Evolutionary conservation across 176 grass and related monocot species (phyloP).

Genomic region (Otatea glauca): DNA sequence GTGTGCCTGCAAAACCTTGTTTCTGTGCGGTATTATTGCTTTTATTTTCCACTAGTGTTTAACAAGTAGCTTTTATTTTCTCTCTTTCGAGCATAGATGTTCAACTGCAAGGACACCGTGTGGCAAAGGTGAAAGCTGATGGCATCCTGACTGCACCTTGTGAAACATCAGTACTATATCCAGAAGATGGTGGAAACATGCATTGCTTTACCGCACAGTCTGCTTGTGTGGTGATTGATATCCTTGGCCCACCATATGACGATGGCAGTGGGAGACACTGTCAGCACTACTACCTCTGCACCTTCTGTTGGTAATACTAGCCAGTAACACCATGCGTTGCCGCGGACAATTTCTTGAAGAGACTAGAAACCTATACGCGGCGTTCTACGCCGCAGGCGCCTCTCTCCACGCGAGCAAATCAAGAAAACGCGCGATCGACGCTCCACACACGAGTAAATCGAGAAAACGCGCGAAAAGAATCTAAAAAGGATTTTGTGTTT

Average conservation of each 20-base stretch:
- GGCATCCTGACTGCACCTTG: constrained; percentile 59
- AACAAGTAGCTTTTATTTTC: constrained; percentile 18
- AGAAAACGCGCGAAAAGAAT: too few relatives aligned
- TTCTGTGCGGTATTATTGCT: neutral
- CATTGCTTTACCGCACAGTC: constrained; percentile 69
- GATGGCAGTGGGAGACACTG: constrained; percentile 59
- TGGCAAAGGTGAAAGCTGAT: constrained; percentile 68
- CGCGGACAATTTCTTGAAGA: too few relatives aligned
- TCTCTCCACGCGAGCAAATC: too few relatives aligned
- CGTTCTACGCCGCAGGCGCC: too few relatives aligned
- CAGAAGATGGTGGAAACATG: constrained; percentile 66
- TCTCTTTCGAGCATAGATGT: constrained; percentile 25
- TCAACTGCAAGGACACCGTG: constrained; percentile 43
- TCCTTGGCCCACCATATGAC: constrained; percentile 67
- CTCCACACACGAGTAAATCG: too few relatives aligned
- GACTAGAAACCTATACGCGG: too few relatives aligned
- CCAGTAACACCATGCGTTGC: too few relatives aligned
- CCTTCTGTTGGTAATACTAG: constrained; percentile 54
- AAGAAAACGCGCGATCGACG: too few relatives aligned
- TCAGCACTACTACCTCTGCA: constrained; percentile 52
- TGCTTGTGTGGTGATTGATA: constrained; percentile 74
- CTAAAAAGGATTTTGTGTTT: too few relatives aligned
- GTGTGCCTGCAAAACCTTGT: neutral
- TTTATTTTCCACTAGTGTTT: constrained; percentile 10
- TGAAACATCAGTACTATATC: constrained; percentile 62